These are phyloP conservation scores for Fraxinus angustifolia DNA, from an alignment of 305 asterid genomes.

Conservation along the genomic window DNA sequence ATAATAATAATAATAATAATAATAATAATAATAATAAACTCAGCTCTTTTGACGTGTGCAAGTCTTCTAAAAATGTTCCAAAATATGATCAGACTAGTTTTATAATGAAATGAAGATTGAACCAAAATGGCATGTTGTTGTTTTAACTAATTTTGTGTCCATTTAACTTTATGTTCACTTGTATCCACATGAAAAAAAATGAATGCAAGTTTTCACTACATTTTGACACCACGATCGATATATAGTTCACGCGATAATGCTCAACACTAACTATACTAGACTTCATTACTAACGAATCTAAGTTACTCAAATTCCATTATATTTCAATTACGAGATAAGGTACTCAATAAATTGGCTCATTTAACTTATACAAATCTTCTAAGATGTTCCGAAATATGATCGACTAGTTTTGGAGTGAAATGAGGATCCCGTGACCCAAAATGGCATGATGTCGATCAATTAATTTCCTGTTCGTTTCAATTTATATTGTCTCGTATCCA, in stretches of 20 bases:
- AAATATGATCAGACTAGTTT: not conserved
- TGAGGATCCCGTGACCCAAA: not conserved
- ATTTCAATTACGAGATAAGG: not conserved
- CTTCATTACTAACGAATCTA: not conserved
- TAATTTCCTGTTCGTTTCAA: not conserved
- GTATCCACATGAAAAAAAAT: not conserved
- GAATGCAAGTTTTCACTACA: not conserved
- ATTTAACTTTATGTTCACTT: not conserved
- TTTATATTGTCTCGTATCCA: not conserved
- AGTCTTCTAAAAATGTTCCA: not conserved
- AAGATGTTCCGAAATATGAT: not conserved
- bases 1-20: too few species aligned
- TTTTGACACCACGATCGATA: not conserved
- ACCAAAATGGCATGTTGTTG: too few species aligned
- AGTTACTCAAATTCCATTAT: not conserved
- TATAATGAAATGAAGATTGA: too few species aligned
- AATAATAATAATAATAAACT: too few species aligned
- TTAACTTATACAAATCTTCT: not conserved
- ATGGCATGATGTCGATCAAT: not conserved
- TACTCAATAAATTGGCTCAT: not conserved
- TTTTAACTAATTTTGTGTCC: not conserved
- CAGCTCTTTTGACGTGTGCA: not conserved
- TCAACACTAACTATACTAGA: not conserved
- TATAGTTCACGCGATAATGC: not conserved
- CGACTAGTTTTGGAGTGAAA: not conserved